Conservation (phyloP, 179 eudicot genomes). For the Vitellaria paradoxa region DNA sequence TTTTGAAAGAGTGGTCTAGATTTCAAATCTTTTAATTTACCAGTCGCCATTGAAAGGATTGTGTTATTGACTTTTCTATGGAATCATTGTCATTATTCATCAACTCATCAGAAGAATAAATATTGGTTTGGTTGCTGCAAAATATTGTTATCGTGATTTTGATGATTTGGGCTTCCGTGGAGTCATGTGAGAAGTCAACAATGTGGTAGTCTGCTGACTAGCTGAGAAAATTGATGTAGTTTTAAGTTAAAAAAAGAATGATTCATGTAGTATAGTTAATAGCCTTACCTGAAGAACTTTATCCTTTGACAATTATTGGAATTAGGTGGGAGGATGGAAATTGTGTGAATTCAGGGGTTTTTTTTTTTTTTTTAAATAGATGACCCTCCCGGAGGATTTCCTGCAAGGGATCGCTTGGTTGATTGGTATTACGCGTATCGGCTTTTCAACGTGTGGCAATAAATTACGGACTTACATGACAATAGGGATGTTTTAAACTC, state of each 20-base stretch:
- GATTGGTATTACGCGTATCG: too few relatives aligned
- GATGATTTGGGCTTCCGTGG: neutral
- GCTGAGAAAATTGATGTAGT: neutral
- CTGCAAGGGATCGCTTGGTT: too few relatives aligned
- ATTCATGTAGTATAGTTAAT: neutral
- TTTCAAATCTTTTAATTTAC: neutral
- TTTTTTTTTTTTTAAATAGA: too few relatives aligned
- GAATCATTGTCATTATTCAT: too few relatives aligned
- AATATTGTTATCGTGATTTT: neutral
- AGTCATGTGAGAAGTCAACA: neutral
- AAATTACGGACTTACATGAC: too few relatives aligned
- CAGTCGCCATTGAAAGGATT: slow-evolving; percentile 3
- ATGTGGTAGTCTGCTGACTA: neutral
- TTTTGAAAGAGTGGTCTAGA: neutral
- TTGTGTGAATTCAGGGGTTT: neutral
- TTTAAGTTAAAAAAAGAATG: neutral
- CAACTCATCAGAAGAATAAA: neutral
- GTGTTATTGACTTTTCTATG: neutral
- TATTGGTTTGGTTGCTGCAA: neutral
- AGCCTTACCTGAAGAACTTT: neutral
- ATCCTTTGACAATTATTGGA: neutral
- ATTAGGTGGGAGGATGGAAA: neutral
- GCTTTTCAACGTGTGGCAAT: too few relatives aligned
- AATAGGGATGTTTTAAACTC: too few relatives aligned
- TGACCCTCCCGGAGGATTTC: too few relatives aligned